Conservation (phyloP, 257 asterid genomes). For the Thymus mandschuricus region DNA sequence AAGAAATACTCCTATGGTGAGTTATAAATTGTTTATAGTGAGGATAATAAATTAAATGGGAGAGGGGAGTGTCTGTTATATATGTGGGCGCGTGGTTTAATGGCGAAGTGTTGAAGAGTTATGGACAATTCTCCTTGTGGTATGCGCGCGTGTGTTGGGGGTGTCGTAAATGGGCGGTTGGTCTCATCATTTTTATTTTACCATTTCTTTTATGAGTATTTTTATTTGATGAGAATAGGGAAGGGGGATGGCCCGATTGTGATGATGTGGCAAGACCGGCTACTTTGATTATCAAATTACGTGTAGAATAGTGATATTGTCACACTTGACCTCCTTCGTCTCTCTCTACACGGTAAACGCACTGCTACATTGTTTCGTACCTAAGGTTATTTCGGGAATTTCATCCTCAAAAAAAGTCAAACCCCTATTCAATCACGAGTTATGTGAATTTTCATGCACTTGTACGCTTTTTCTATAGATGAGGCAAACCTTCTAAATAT, state of each 20-base stretch:
- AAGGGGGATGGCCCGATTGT: constrained; percentile 19
- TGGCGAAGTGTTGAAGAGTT: constrained; percentile 23
- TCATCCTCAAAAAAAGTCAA: constrained; percentile 12
- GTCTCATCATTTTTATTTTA: constrained; percentile 1
- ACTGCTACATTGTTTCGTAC: neutral
- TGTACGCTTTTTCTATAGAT: neutral
- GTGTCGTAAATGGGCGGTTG: constrained; percentile 19
- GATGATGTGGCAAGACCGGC: constrained; percentile 30
- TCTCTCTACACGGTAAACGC: neutral
- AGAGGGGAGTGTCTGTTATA: constrained; percentile 29
- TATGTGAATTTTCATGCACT: neutral
- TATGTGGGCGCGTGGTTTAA: neutral
- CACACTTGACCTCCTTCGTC: neutral
- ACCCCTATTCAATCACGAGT: neutral
- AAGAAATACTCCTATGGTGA: constrained; percentile 42
- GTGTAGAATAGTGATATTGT: too few species aligned
- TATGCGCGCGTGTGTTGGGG: constrained; percentile 27
- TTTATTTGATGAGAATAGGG: too few species aligned
- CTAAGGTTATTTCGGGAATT: constrained; percentile 18
- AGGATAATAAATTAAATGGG: constrained; percentile 38
- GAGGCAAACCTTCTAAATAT: too few species aligned
- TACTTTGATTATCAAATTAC: constrained; percentile 7
- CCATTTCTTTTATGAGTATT: too few species aligned
- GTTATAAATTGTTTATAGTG: constrained; percentile 33
- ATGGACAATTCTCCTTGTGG: constrained; percentile 33